Evolutionary conservation across 768 basidiomycete genomes (phyloP), one percentile per base, ranked within the genome.

Genomic region (Gautieria morchelliformis): DNA sequence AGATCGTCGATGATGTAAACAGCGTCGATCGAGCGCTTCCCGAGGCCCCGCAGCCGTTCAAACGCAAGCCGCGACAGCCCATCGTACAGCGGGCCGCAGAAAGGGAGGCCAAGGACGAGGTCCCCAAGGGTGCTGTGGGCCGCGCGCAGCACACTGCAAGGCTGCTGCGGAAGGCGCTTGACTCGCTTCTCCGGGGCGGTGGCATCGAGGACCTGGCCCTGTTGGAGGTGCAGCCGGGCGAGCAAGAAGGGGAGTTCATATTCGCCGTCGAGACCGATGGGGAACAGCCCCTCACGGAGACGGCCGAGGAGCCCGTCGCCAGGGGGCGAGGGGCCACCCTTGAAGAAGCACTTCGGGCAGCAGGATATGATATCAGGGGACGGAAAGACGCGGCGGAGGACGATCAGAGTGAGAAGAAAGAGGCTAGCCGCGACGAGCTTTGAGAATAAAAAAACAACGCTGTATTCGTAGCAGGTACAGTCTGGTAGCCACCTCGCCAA

Each of bases 1-100:
- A 91, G 70, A 77, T 93, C 61, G 75, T 92, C 20, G 61, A 66
- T 32, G 68, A 74, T 41, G 73, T 72, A n/a, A 69, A 71, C 53
- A 62, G 79, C 56, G 61, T 74, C 40, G 80, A 58, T 19, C 48
- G 49, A 7, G 24, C 56, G 20, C 22, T 41, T 9, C 44, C 58
- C 12, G 51, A 53, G 4, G 41, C 32, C 8, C 39, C 24, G 37
- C 35, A 40, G 4, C 50, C 35, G 5, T 42, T 22, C 37, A n/a
- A 24, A 15, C 40, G 20, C 39, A 24, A 12, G 22, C 51, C 49
- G 14, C 52, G 42, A 8, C 50, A 22, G 37, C 50, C 30, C 11
- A 53, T 53, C 58, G 17, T 47, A 30, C 49, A 58, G 20, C 33
- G 14, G 32, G 10, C 42, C 27, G 46, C 10, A 14, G 35, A 37